Base-by-base conservation (phyloP, 2,329 filamentous ascomycete species). In the Coniochaeta ligniaria region DNA sequence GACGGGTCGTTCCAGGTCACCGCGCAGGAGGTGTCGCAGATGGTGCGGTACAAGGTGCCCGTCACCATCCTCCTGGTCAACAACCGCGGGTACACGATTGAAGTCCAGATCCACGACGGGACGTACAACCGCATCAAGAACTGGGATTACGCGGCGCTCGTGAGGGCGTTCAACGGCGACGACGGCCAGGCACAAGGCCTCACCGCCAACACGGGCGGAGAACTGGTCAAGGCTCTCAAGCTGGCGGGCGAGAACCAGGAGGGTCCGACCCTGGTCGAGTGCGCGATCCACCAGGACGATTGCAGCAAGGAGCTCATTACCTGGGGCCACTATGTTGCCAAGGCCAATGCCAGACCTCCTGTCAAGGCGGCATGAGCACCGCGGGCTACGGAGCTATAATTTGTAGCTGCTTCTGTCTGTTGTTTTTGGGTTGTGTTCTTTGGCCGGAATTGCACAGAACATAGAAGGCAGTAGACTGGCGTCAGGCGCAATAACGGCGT, bases 81-180 rank as follows among this genome's bases (percentile, higher is more conserved):
- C 66, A 75, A 76, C 62, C 66, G 70, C 41, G 73, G 73, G 5
- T 75, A 76, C 62, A 75, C 73, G 7, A 73, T 74, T 62, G 74
- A 76, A 63, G 66, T 73, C 11, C 69, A 72, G 63, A 76, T 76
- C 58, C 73, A 76, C 60, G 74, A 70, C 56, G 69, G 68, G 1
- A 58, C 60, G 36, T 71, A 71, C 65, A 71, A 70, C 66, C 66
- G 68, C 60, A 70, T 71, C 63, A 68, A 70, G 64, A 70, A 70
- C 61, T 71, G 69, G 69, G 63, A 70, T 57, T 71, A 71, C 59
- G 69, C 66, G 16, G 38, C 66, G 60, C 59, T 69, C 24, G 64
- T 68, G 45, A 38, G 66, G 59, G 67, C 64, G 20, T 68, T 69
- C 62, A 69, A 69, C 59, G 60, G 60, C 43, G 63, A 59, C 43